phyloP scores from a whole-genome alignment of 805 yeast genomes.

The Candida namnaoensis region DNA sequence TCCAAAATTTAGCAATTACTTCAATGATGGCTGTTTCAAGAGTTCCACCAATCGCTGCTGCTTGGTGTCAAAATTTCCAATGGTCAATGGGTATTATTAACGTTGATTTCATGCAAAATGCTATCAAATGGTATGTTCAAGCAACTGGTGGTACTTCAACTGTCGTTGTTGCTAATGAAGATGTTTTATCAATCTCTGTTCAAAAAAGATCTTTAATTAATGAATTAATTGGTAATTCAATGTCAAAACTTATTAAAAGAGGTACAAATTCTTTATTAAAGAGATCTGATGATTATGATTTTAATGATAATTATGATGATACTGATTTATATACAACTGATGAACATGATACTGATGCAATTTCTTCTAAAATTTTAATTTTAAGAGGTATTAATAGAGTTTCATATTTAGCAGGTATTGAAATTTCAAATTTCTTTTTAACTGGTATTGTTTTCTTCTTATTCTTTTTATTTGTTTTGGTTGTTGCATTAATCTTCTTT shows the following conservation, averaged over 20 bases:
- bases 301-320: conserved; percentile 43
- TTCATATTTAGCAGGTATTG: conserved; percentile 75
- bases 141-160: conserved; percentile 89
- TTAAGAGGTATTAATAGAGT: conserved; percentile 91
- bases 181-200: conserved; percentile 74
- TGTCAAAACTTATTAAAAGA: not conserved
- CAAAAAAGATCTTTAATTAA: conserved; percentile 40
- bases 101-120: conserved; percentile 67
- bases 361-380: conserved; percentile 65
- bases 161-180: conserved; percentile 55
- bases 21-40: conserved; percentile 92
- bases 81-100: conserved; percentile 94
- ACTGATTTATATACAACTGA: conserved; percentile 53
- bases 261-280: conserved; percentile 19
- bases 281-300: conserved; percentile 32
- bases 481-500: conserved; percentile 48
- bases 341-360: conserved; percentile 49
- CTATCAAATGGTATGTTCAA: conserved; percentile 91
- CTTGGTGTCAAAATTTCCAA: conserved; percentile 95
- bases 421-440: conserved; percentile 76
- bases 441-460: conserved; percentile 82
- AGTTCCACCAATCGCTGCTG: conserved; percentile 95
- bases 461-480: conserved; percentile 59
- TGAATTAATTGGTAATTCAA: conserved; percentile 4
- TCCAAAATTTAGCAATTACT: conserved; percentile 86